Conservation (phyloP, 164 flowering plant genomes). For the Taxillus chinensis region DNA sequence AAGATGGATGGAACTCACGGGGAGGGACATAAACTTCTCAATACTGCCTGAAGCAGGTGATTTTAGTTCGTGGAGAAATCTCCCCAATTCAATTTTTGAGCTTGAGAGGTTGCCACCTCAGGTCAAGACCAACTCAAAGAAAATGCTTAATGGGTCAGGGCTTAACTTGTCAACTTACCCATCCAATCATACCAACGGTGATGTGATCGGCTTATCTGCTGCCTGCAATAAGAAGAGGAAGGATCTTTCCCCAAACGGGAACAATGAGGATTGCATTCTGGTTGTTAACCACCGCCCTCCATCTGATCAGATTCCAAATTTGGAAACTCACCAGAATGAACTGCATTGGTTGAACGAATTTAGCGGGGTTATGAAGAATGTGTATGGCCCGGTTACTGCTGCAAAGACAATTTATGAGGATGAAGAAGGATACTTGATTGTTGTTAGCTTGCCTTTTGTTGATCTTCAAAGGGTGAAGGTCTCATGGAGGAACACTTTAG, state of each 20-base stretch:
- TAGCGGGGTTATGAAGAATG: constrained; percentile 30
- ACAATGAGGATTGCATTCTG: constrained; percentile 7
- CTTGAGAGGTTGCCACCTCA: constrained; percentile 13
- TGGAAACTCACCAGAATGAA: constrained; percentile 18
- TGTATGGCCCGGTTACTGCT: constrained; percentile 33
- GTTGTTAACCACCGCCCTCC: background rate
- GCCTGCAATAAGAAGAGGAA: constrained; percentile 13
- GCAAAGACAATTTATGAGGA: constrained; percentile 37
- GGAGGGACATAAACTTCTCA: constrained; percentile 25
- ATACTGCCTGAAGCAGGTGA: constrained; percentile 27
- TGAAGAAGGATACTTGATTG: constrained; percentile 26
- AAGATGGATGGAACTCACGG: constrained; percentile 30
- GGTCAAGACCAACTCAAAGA: constrained; percentile 9
- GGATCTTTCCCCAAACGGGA: constrained; percentile 10
- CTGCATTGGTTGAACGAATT: constrained; percentile 29
- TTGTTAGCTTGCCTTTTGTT: constrained; percentile 29
- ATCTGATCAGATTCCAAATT: constrained; percentile 13
- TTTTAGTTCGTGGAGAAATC: constrained; percentile 14
- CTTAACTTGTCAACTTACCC: constrained; percentile 11
- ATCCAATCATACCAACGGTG: constrained; percentile 13
- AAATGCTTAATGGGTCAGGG: constrained; percentile 10
- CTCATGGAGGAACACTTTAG: constrained; percentile 27
- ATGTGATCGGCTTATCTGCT: constrained; percentile 8
- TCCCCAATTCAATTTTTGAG: constrained; percentile 13
- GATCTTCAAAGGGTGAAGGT: constrained; percentile 31